Evolutionary conservation across 2,329 filamentous ascomycete genomes (phyloP).

Genomic region (Dactylellina parvicollis): DNA sequence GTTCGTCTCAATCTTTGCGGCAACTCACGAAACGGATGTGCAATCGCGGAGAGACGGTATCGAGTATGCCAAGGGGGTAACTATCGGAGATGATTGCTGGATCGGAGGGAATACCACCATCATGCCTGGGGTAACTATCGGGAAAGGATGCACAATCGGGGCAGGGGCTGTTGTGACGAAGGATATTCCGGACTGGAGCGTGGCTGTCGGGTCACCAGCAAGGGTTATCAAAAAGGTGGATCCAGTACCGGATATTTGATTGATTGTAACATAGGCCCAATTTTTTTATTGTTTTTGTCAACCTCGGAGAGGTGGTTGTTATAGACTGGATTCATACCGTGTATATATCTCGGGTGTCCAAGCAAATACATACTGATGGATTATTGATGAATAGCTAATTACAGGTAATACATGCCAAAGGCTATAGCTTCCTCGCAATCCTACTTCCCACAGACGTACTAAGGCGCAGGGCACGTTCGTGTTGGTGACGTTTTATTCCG

Average conservation of each 20-base stretch:
- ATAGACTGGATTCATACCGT: too few relatives aligned
- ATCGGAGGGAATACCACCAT: conserved; percentile 77
- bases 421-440: too few relatives aligned
- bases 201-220: conserved; percentile 75
- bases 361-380: too few relatives aligned
- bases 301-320: too few relatives aligned
- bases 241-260: conserved; percentile 55
- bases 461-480: too few relatives aligned
- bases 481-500: too few relatives aligned
- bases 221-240: conserved; percentile 66
- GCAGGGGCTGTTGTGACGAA: conserved; percentile 85
- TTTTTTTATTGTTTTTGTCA: too few relatives aligned
- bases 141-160: conserved; percentile 76
- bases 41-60: conserved; percentile 80
- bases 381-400: too few relatives aligned
- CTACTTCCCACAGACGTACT: too few relatives aligned
- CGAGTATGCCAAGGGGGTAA: conserved; percentile 77
- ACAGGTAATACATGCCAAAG: too few relatives aligned
- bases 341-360: too few relatives aligned
- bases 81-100: conserved; percentile 83
- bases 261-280: background rate
- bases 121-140: conserved; percentile 80
- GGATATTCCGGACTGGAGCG: conserved; percentile 71
- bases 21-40: conserved; percentile 77
- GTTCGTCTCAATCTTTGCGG: conserved; percentile 79